Evolutionary conservation across 2,329 filamentous ascomycete genomes (phyloP), one percentile per base, ranked within the genome.

Genomic region (Monosporascus sp.): DNA sequence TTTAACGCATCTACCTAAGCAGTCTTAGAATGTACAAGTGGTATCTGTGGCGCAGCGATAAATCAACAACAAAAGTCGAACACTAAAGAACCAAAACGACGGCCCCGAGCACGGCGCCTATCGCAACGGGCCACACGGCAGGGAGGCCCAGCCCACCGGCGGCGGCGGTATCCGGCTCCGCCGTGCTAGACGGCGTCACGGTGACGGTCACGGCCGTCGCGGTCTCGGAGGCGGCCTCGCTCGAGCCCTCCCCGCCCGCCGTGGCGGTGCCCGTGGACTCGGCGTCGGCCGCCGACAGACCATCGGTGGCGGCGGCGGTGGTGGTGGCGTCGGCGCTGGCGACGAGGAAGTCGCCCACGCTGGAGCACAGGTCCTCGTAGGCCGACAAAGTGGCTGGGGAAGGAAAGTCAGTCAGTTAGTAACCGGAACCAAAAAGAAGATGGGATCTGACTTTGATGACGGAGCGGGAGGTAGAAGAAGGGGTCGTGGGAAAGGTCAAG

Each of bases 181-280:
- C 41, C 22, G 52, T 54, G n/a, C 42, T 18, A 1, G 48, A 27
- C 14, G 47, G 51, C 22, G 41, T 34, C n/a, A 42, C 48, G 7
- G 54, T 51, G 34, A 51, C 51, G 17, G 48, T 53, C 3, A 48
- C 53, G 45, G 54, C 47, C 41, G 54, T 55, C n/a, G 20, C 22
- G 22, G 11, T 14, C 20, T 6, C 22, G 22, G 22, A 46, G 7
- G 42, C 24, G 47, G 38, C 18, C 39, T 42, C 6, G 39, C 39
- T 42, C n/a, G 39, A 31, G 27, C 27, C 27, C 27, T 31, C 27
- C 27, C 9, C 27, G 27, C 27, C 27, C 20, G 6, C 8, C 17
- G 51, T 8, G 41, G 44, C 27, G 3, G 31, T 8, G 9, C 38
- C 41, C 17, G 47, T 47, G 22, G 24, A 9, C 41, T 49, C 37